These are phyloP conservation scores for Calocybe cyanea DNA, from an alignment of 768 basidiomycete genomes.

Conservation along the genomic window DNA sequence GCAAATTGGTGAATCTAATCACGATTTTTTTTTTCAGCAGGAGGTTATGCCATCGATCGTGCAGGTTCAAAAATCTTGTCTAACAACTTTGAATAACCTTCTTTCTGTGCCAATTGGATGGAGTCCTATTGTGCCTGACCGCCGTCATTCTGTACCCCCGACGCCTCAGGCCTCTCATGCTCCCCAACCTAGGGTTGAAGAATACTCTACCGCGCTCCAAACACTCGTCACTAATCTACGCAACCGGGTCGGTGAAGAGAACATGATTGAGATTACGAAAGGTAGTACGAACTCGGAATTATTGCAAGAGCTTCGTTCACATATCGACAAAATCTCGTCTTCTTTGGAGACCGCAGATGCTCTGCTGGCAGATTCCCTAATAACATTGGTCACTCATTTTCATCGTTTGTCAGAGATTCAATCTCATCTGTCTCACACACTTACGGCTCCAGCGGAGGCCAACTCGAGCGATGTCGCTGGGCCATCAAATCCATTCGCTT, in stretches of 20 bases:
- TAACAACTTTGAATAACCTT: slow-evolving; percentile 70
- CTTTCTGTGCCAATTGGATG: slow-evolving; percentile 49
- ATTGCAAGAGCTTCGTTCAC: slow-evolving; percentile 53
- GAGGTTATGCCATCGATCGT: slow-evolving; percentile 71
- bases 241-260: slow-evolving; percentile 35
- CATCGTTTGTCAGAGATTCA: slow-evolving; percentile 53
- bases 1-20: not conserved
- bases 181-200: slow-evolving; percentile 24
- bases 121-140: slow-evolving; percentile 56
- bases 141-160: slow-evolving; percentile 58
- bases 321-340: slow-evolving; percentile 45
- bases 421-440: slow-evolving; percentile 18
- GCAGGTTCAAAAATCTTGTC: slow-evolving; percentile 67
- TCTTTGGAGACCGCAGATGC: slow-evolving; percentile 49
- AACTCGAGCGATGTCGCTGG: slow-evolving; percentile 9
- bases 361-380: slow-evolving; percentile 61
- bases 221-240: slow-evolving; percentile 63
- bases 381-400: slow-evolving; percentile 66
- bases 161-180: slow-evolving; percentile 29
- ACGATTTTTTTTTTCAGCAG: slow-evolving; percentile 30
- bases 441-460: slow-evolving; percentile 10
- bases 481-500: slow-evolving; percentile 46
- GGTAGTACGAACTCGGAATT: slow-evolving; percentile 45
- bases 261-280: slow-evolving; percentile 45
- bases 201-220: slow-evolving; percentile 52